A percentile compares a stretch with the other conserved stretches of the same genome.
phyloP scores from a whole-genome alignment of 2,329 filamentous ascomycete species.

The Sclerotinia sclerotiorum region DNA sequence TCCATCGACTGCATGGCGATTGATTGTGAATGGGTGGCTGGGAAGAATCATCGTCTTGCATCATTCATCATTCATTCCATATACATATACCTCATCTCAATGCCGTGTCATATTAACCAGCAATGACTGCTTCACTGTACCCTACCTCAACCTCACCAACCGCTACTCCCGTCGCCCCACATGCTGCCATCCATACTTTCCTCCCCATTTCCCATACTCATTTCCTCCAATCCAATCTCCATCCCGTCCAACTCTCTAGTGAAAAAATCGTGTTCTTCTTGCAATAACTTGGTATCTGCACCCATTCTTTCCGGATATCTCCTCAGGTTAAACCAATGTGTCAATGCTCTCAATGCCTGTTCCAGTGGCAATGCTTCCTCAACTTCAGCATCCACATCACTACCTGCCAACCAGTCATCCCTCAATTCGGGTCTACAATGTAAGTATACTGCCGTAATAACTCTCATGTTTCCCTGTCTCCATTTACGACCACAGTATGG shows the following conservation, averaged over 20 bases:
- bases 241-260: constrained; percentile 73
- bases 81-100: not conserved
- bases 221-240: constrained; percentile 46
- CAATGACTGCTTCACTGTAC: not conserved
- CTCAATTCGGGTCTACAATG: constrained; percentile 89
- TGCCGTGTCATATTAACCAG: not conserved
- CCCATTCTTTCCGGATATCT: constrained; percentile 77
- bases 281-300: constrained; percentile 53
- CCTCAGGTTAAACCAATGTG: constrained; percentile 91
- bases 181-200: constrained; percentile 20
- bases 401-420: constrained; percentile 91
- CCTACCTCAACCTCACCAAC: constrained; percentile 1
- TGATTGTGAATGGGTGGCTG: not conserved
- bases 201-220: constrained; percentile 32
- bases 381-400: constrained; percentile 89
- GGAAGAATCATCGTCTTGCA: not conserved
- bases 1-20: not conserved
- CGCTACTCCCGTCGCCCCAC: constrained; percentile 16
- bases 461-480: constrained; percentile 97
- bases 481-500: constrained; percentile 98
- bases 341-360: constrained; percentile 83
- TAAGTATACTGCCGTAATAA: constrained; percentile 95
- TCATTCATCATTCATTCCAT: constrained; percentile 10
- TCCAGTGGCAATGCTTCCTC: constrained; percentile 91
- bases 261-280: constrained; percentile 79